Evolutionary conservation across 805 yeast species (phyloP), one percentile per base, ranked within the genome.

Genomic region (Monosporozyma unispora): DNA sequence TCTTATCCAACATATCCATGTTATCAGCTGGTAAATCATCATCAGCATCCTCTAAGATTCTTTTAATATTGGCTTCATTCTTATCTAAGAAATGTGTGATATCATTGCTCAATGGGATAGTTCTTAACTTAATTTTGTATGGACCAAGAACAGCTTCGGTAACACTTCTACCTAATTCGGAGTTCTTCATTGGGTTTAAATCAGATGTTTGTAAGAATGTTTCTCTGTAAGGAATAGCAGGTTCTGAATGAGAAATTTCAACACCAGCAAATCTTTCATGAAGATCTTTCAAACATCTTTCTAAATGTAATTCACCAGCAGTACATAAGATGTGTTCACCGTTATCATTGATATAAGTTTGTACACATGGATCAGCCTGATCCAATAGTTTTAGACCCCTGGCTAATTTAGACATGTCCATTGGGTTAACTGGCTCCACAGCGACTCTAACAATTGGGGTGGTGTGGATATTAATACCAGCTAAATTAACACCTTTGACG

Each of bases 241-340:
- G 98, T 59, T 87, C 86, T 25, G 96, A 91, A 29, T 82, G 79
- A 3, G 84, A 79, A 10, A 93, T 81, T 46, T 88, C 96, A 57
- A 89, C 79, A 11, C 90, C 89, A 0, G 98, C 97, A 75, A 89
- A 93, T 57, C 98, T 74, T 59, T 87, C 96, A 48, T 78, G 80
- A 60, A 93, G 70, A 68, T 93, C 99, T 60, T 88, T 89, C 56
- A 93, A 66, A 67, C 99, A 93, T 61, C 99, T 78, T 61, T 93
- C 99, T 40, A 93, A 72, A 71, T 93, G 99, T 54, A 93, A 73
- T 67, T 93, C 99, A 46, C 99, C 99, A 9, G 99, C 96, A 9
- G 96, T 90, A 43, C 95, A 87, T 57, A 93, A 72, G 55, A 93
- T 89, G 57, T 87, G 86, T 67, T 93, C 99, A 50, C 99, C 99